phyloP scores from a whole-genome alignment of 2,329 filamentous ascomycete species.

The Neofusicoccum kwambonambiense region DNA sequence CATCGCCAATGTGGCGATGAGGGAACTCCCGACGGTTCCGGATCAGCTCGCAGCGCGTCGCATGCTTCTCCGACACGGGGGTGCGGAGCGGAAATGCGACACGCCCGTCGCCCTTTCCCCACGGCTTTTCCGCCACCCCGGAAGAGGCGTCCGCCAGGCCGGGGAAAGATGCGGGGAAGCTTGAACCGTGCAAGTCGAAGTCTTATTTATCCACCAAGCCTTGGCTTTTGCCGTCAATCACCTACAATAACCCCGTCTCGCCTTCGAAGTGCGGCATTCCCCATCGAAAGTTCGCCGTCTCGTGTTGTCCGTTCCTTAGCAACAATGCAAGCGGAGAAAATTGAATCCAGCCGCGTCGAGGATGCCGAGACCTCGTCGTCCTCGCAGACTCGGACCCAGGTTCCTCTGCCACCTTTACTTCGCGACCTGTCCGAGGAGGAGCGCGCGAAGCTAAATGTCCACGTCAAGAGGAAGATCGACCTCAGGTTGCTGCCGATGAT shows the following conservation, averaged over 20 bases:
- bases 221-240: not conserved
- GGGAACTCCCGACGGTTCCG: too few species aligned
- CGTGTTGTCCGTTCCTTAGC: too few species aligned
- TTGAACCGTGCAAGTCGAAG: not conserved
- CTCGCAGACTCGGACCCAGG: not conserved
- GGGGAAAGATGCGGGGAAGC: conserved; percentile 9
- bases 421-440: not conserved
- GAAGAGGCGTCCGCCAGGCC: not conserved
- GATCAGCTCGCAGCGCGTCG: too few species aligned
- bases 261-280: too few species aligned
- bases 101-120: not conserved
- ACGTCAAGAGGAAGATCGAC: conserved; percentile 52
- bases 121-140: not conserved
- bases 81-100: not conserved
- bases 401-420: not conserved
- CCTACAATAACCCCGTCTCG: too few species aligned
- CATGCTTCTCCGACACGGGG: not conserved
- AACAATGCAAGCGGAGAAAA: not conserved
- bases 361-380: not conserved
- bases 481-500: conserved; percentile 65
- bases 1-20: too few species aligned
- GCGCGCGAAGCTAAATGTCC: not conserved
- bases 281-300: too few species aligned
- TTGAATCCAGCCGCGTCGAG: not conserved
- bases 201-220: conserved; percentile 10